These are phyloP conservation scores for Debaryomycetaceae sp. DNA, from an alignment of 1,139 yeast genomes.

Conservation along the genomic window DNA sequence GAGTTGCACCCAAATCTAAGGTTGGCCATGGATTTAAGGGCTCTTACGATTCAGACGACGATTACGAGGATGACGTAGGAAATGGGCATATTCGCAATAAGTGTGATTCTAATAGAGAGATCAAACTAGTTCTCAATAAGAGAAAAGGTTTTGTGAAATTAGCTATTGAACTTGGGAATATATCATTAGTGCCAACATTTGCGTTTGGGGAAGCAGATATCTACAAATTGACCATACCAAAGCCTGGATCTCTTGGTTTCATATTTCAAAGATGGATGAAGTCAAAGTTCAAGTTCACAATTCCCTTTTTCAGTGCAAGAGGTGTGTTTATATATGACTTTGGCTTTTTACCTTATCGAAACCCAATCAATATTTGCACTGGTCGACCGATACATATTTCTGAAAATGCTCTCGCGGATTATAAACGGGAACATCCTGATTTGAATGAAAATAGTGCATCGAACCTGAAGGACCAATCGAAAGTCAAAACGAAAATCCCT, in stretches of 20 bases:
- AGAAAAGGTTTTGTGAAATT: constrained; percentile 87
- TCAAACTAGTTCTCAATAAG: constrained; percentile 60
- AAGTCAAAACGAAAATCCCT: constrained; percentile 29
- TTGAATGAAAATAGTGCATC: constrained; percentile 10
- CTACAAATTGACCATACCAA: constrained; percentile 60
- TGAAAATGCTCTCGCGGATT: constrained; percentile 29
- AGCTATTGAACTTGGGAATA: constrained; percentile 77
- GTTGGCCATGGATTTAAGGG: constrained; percentile 55
- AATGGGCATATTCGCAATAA: neutral
- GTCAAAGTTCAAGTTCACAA: constrained; percentile 68
- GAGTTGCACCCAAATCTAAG: constrained; percentile 32
- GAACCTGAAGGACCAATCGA: constrained; percentile 2
- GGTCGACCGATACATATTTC: constrained; percentile 82
- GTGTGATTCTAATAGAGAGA: constrained; percentile 16
- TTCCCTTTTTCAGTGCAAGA: constrained; percentile 89
- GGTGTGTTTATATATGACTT: constrained; percentile 91
- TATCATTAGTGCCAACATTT: constrained; percentile 78
- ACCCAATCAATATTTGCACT: constrained; percentile 73
- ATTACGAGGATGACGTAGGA: constrained; percentile 4
- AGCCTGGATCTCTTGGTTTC: constrained; percentile 47
- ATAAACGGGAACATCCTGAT: constrained; percentile 28
- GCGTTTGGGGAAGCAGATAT: constrained; percentile 92
- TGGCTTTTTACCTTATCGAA: constrained; percentile 84
- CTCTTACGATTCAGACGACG: constrained; percentile 20
- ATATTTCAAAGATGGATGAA: constrained; percentile 72